A percentile compares a stretch with the other conserved stretches of the same genome.
These are phyloP conservation scores for Penicillium paneum DNA, from an alignment of 2,329 filamentous ascomycete genomes.

Conservation along the genomic window DNA sequence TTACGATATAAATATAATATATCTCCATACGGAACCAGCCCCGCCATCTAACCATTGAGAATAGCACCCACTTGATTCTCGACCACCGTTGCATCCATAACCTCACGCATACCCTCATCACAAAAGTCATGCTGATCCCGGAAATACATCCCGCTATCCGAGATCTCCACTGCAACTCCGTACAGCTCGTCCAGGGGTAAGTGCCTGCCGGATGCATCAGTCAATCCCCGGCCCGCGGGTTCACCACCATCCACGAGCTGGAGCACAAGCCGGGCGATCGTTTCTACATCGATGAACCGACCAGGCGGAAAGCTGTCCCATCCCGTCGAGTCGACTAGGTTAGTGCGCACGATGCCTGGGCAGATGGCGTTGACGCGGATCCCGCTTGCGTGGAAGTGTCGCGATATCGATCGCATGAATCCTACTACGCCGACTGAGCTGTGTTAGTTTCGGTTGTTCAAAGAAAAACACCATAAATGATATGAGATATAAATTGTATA, in stretches of 20 bases:
- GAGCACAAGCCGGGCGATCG: conserved; percentile 13
- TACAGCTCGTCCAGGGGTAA: conserved; percentile 8
- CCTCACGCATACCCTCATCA: conserved; percentile 23
- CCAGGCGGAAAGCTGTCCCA: conserved; percentile 19
- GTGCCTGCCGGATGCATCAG: conserved; percentile 8
- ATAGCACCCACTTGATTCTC: conserved; percentile 29
- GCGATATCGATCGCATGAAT: conserved; percentile 39
- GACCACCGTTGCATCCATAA: conserved; percentile 30
- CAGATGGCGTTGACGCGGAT: conserved; percentile 39
- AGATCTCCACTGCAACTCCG: conserved; percentile 19
- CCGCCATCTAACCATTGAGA: conserved; percentile 6
- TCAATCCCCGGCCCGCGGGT: conserved; percentile 12
- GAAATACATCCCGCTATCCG: conserved; percentile 17
- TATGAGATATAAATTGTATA: not conserved
- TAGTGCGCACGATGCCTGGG: conserved; percentile 29
- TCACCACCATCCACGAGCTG: conserved; percentile 14
- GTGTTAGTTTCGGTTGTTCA: not conserved
- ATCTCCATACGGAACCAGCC: not conserved
- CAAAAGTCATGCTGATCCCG: conserved; percentile 15
- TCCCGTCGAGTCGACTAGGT: conserved; percentile 13
- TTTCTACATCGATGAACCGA: conserved; percentile 15
- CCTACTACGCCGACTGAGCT: conserved; percentile 35
- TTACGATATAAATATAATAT: not conserved
- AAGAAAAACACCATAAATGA: not conserved
- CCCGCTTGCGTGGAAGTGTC: conserved; percentile 32